phyloP scores from a whole-genome alignment of 2,329 filamentous ascomycete genomes.

The Alternaria solani region DNA sequence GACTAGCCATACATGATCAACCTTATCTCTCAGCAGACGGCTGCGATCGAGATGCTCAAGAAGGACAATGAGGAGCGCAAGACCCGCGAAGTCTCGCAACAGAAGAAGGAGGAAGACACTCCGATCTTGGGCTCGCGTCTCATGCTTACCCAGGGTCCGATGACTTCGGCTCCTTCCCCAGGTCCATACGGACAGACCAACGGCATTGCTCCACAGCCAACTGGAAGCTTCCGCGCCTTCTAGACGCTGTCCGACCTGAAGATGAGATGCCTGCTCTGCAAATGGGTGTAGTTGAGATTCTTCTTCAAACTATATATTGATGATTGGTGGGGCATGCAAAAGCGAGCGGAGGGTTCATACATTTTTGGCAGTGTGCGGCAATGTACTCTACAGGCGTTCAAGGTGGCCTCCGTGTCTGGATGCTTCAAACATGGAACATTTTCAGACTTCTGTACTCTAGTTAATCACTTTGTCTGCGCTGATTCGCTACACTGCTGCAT shows the following conservation, averaged over 20 bases:
- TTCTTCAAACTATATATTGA: constrained; percentile 37
- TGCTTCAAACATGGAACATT: constrained; percentile 25
- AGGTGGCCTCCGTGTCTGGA: constrained; percentile 26
- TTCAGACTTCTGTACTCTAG: constrained; percentile 39
- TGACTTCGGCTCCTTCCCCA: constrained; percentile 65
- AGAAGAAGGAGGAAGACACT: constrained; percentile 91
- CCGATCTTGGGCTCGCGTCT: constrained; percentile 91
- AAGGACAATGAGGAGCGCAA: constrained; percentile 97
- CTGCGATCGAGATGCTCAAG: constrained; percentile 83
- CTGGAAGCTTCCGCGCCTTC: constrained; percentile 63
- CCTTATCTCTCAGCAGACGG: constrained; percentile 88
- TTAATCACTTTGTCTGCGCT: constrained; percentile 25
- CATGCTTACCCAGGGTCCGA: constrained; percentile 94
- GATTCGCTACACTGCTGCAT: not conserved
- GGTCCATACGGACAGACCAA: constrained; percentile 81
- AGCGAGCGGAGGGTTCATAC: constrained; percentile 27
- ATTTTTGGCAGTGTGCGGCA: constrained; percentile 26
- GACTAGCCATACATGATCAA: constrained; percentile 94
- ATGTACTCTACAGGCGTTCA: constrained; percentile 46
- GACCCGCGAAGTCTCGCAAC: constrained; percentile 71
- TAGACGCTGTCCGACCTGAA: constrained; percentile 20
- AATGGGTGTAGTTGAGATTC: not conserved
- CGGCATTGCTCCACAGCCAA: constrained; percentile 87
- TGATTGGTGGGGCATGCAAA: constrained; percentile 37
- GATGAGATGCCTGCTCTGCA: not conserved